These are phyloP conservation scores for Crotalaria pallida DNA, from an alignment of 306 rosid species.

Conservation along the genomic window DNA sequence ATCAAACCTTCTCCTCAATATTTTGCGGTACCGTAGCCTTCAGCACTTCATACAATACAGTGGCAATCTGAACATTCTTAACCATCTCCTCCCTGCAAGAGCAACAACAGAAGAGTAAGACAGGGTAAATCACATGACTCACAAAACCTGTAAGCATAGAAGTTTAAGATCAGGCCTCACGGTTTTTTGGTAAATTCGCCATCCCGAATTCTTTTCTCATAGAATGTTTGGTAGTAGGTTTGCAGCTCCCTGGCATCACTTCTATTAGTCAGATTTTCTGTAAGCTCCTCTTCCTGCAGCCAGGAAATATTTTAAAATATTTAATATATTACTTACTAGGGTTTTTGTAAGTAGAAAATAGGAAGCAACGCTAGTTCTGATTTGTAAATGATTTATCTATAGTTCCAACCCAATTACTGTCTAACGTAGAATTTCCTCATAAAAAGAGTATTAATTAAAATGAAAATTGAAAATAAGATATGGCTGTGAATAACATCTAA, in stretches of 20 bases:
- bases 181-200: slow-evolving; percentile 66
- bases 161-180: slow-evolving; percentile 56
- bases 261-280: slow-evolving; percentile 28
- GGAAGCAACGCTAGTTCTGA: neutral
- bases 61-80: slow-evolving; percentile 66
- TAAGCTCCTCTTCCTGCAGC: slow-evolving; percentile 59
- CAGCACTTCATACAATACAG: slow-evolving; percentile 74
- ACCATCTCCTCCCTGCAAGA: slow-evolving; percentile 91
- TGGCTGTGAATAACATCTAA: neutral
- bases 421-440: neutral
- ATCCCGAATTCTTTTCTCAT: slow-evolving; percentile 46
- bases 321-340: neutral
- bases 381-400: neutral
- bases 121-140: slow-evolving; percentile 4
- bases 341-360: neutral
- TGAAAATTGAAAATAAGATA: neutral
- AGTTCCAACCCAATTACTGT: neutral
- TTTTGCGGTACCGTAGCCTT: slow-evolving; percentile 38
- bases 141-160: slow-evolving; percentile 7
- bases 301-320: neutral
- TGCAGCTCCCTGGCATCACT: slow-evolving; percentile 57
- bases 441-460: neutral
- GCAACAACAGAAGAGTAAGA: slow-evolving; percentile 22
- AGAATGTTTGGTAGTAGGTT: slow-evolving; percentile 54
- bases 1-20: slow-evolving; percentile 53